These are phyloP conservation scores for Coelastrella sp. DNA, from an alignment of 139 green algal species.

Conservation along the genomic window DNA sequence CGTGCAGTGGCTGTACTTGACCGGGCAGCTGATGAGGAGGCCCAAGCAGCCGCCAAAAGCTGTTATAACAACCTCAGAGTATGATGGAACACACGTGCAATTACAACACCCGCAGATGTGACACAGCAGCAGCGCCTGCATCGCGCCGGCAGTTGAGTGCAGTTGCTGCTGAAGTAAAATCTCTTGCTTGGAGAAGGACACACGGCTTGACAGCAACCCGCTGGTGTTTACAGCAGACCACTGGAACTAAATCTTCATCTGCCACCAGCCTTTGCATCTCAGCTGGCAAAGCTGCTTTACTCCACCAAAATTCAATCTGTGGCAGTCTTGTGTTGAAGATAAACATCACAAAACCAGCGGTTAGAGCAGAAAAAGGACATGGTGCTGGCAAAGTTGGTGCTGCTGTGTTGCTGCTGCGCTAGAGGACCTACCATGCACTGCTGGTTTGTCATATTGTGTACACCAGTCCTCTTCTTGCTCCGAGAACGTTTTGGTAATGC, in stretches of 20 bases:
- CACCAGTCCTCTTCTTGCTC: constrained; percentile 6
- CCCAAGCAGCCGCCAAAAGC: neutral
- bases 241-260: too few species aligned
- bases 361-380: too few species aligned
- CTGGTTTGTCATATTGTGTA: constrained; percentile 4
- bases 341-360: too few species aligned
- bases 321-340: too few species aligned
- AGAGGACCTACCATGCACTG: constrained; percentile 1
- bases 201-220: neutral
- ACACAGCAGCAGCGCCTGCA: neutral
- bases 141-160: neutral
- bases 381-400: neutral
- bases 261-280: too few species aligned
- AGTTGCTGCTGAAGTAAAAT: neutral
- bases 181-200: neutral
- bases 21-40: neutral
- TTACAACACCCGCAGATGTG: neutral
- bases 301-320: too few species aligned
- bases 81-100: too few species aligned
- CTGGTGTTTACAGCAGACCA: too few species aligned
- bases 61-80: neutral
- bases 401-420: neutral
- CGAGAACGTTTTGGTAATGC: neutral
- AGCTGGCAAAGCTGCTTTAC: too few species aligned
- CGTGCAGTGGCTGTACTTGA: too few species aligned